These are phyloP conservation scores for Zalaria sp. DNA, from an alignment of 2,329 filamentous ascomycete species.

Conservation along the genomic window DNA sequence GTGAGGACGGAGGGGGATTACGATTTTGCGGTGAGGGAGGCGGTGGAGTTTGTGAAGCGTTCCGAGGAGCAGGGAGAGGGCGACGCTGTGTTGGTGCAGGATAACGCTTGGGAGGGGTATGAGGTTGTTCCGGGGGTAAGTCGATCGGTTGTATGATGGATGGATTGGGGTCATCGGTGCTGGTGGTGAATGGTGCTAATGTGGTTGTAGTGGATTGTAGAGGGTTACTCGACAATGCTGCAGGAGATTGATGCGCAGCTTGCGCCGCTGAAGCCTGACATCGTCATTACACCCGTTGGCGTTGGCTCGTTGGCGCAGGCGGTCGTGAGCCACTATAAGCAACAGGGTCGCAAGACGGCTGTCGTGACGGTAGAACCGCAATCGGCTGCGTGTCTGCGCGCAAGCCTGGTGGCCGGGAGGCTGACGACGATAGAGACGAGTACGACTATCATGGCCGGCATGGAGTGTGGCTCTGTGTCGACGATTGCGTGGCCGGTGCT, in stretches of 20 bases:
- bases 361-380: conserved; percentile 60
- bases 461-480: conserved; percentile 60
- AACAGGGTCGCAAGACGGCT: conserved; percentile 10
- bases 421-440: conserved; percentile 38
- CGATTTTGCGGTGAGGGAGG: conserved; percentile 44
- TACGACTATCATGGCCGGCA: conserved; percentile 58
- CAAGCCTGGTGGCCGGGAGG: conserved; percentile 36
- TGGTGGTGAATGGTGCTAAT: neutral
- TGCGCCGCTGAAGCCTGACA: conserved; percentile 25
- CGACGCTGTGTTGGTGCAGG: conserved; percentile 47
- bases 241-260: conserved; percentile 52
- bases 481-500: conserved; percentile 50
- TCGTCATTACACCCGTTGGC: conserved; percentile 53
- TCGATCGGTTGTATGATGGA: neutral
- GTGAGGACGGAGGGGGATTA: conserved; percentile 43
- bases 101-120: conserved; percentile 54
- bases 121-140: conserved; percentile 46
- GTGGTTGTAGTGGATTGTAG: conserved; percentile 50
- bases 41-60: conserved; percentile 14
- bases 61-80: conserved; percentile 25
- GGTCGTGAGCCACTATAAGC: conserved; percentile 51
- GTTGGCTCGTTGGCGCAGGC: conserved; percentile 62
- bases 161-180: neutral
- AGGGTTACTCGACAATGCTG: conserved; percentile 65
- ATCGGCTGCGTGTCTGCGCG: conserved; percentile 44